Conservation (phyloP, 2,329 filamentous ascomycete species). For the Phaeosphaeria sp. region DNA sequence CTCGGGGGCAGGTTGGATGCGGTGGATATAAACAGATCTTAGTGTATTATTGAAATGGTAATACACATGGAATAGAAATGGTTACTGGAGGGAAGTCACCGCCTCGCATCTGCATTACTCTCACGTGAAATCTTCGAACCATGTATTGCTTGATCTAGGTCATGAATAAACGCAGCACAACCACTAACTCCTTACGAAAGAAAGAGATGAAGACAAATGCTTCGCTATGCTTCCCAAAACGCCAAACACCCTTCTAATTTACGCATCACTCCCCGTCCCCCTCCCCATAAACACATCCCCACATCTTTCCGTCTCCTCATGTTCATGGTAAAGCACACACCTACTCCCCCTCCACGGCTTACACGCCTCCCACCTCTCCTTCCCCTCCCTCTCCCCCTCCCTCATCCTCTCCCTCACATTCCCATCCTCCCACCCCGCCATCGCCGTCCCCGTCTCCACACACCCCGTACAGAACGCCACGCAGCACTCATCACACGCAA, state of each 20-base stretch:
- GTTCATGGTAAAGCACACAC: constrained; percentile 48
- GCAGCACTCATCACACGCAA: constrained; percentile 51
- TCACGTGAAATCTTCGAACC: background rate
- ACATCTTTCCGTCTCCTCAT: constrained; percentile 46
- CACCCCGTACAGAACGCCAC: constrained; percentile 52
- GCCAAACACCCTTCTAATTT: background rate
- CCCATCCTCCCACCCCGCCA: constrained; percentile 42
- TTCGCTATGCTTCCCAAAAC: background rate
- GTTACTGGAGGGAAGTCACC: background rate
- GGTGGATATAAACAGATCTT: background rate
- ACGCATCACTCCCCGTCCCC: background rate
- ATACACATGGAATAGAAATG: background rate
- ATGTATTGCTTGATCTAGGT: no score
- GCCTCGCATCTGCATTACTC: background rate
- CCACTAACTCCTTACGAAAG: background rate
- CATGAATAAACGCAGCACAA: no score
- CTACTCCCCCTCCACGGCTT: constrained; percentile 47
- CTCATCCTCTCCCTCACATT: constrained; percentile 17
- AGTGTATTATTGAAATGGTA: background rate
- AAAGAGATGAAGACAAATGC: background rate
- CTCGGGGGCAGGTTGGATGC: background rate
- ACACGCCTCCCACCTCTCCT: constrained; percentile 44
- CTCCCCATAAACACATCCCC: constrained; percentile 40
- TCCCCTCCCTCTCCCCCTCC: constrained; percentile 19
- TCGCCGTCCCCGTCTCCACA: constrained; percentile 40